phyloP scores from a whole-genome alignment of 208 protist species.

The Strigomonas galati region DNA sequence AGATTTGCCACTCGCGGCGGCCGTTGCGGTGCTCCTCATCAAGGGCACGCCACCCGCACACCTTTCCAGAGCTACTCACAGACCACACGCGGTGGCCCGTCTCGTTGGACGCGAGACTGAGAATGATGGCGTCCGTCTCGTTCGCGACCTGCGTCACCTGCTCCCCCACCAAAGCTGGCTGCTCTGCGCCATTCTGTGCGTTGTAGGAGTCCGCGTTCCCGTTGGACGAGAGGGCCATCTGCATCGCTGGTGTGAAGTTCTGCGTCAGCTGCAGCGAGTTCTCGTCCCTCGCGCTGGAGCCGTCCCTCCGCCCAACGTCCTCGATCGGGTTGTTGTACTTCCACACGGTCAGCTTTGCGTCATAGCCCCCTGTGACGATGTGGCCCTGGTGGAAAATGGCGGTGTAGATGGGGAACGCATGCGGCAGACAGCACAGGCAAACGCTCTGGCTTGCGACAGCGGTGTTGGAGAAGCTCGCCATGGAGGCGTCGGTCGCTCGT shows the following conservation, averaged over 20 bases:
- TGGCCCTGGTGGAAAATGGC: conserved; percentile 69
- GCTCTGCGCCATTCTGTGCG: neutral
- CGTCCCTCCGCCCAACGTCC: neutral
- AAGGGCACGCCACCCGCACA: conserved; percentile 72
- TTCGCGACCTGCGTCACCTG: conserved; percentile 1
- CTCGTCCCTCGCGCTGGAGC: neutral
- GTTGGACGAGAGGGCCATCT: neutral
- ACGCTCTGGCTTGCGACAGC: neutral
- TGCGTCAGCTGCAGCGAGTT: conserved; percentile 8
- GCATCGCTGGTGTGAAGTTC: conserved; percentile 8
- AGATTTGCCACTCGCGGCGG: conserved; percentile 49
- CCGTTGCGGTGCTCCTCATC: conserved; percentile 14
- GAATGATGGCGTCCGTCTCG: conserved; percentile 31
- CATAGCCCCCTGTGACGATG: conserved; percentile 77
- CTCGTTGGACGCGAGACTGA: conserved; percentile 49
- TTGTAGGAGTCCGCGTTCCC: neutral
- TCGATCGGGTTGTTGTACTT: conserved; percentile 26
- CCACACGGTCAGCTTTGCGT: conserved; percentile 56
- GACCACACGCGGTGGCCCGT: conserved; percentile 63
- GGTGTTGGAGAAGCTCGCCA: neutral
- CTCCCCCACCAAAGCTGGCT: neutral
- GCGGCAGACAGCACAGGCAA: conserved; percentile 53
- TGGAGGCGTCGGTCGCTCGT: conserved; percentile 5
- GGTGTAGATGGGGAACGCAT: conserved; percentile 66
- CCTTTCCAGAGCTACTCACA: conserved; percentile 49